Percentiles rank a stretch among this genome's conserved stretches.
Evolutionary conservation across 2,329 filamentous ascomycete species (phyloP).

Genomic region (Simplicillium sp.): DNA sequence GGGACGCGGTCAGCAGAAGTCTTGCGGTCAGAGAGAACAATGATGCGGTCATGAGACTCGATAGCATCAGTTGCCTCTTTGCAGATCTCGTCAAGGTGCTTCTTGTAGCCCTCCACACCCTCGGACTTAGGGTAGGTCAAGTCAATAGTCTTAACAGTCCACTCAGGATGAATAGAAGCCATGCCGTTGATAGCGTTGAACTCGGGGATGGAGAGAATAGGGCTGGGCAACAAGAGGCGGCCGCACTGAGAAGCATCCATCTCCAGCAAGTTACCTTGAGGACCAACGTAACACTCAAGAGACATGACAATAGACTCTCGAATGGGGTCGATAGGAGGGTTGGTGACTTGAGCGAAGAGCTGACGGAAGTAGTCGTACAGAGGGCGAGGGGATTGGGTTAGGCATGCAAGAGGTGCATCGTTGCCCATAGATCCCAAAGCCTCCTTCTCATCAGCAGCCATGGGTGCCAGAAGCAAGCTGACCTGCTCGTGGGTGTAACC

Average conservation of each 20-base stretch:
- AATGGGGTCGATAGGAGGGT: constrained; percentile 94
- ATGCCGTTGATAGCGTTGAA: constrained; percentile 84
- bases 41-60: constrained; percentile 71
- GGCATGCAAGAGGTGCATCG: constrained; percentile 83
- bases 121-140: constrained; percentile 85
- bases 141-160: constrained; percentile 86
- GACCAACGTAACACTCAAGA: constrained; percentile 89
- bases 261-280: constrained; percentile 88
- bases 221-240: constrained; percentile 76
- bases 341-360: constrained; percentile 95
- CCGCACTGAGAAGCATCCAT: constrained; percentile 88
- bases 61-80: constrained; percentile 76
- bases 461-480: constrained; percentile 80
- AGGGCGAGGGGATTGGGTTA: constrained; percentile 80
- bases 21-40: constrained; percentile 82
- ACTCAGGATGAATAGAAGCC: constrained; percentile 59
- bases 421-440: constrained; percentile 97
- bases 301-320: constrained; percentile 98
- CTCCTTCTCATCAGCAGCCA: constrained; percentile 96
- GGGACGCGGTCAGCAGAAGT: constrained; percentile 74
- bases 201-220: constrained; percentile 80
- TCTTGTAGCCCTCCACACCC: constrained; percentile 75
- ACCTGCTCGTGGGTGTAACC: constrained; percentile 96
- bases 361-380: constrained; percentile 97
- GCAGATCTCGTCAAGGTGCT: constrained; percentile 82